These are phyloP conservation scores for Trematosphaeria pertusa DNA, from an alignment of 2,329 filamentous ascomycete genomes.

Conservation along the genomic window DNA sequence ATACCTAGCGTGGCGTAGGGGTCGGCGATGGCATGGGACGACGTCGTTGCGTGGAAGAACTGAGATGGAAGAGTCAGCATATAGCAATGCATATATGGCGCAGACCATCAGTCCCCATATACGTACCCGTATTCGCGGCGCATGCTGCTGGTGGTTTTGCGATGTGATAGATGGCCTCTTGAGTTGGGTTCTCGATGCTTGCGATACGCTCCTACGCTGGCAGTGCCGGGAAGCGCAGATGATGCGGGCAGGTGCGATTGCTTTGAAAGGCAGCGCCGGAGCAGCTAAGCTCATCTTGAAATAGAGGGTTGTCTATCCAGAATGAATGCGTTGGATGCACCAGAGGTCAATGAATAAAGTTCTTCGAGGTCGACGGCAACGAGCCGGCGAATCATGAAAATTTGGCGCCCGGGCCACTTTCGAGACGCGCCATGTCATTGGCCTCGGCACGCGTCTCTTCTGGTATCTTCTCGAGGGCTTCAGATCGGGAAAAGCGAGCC, in stretches of 20 bases:
- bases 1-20: slow-evolving; percentile 91
- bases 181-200: slow-evolving; percentile 32
- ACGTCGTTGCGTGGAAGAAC: slow-evolving; percentile 52
- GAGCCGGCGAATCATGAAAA: slow-evolving; percentile 18
- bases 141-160: slow-evolving; percentile 29
- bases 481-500: not conserved
- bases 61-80: slow-evolving; percentile 30
- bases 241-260: slow-evolving; percentile 40
- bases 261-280: slow-evolving; percentile 41
- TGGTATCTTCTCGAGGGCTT: slow-evolving; percentile 33
- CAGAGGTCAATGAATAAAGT: slow-evolving; percentile 3
- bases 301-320: slow-evolving; percentile 1
- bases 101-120: not conserved
- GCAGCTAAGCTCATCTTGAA: slow-evolving; percentile 44
- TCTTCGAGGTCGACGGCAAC: slow-evolving; percentile 1
- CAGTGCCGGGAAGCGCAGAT: slow-evolving; percentile 38
- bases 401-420: slow-evolving; percentile 16
- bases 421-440: slow-evolving; percentile 24
- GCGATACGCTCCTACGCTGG: slow-evolving; percentile 40
- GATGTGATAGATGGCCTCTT: slow-evolving; percentile 30
- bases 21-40: slow-evolving; percentile 72
- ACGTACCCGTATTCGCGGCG: slow-evolving; percentile 41
- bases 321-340: slow-evolving; percentile 19
- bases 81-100: not conserved
- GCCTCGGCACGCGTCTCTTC: slow-evolving; percentile 31